Evolutionary conservation across 257 asterid species (phyloP).

Genomic region (Lithospermum erythrorhizon): DNA sequence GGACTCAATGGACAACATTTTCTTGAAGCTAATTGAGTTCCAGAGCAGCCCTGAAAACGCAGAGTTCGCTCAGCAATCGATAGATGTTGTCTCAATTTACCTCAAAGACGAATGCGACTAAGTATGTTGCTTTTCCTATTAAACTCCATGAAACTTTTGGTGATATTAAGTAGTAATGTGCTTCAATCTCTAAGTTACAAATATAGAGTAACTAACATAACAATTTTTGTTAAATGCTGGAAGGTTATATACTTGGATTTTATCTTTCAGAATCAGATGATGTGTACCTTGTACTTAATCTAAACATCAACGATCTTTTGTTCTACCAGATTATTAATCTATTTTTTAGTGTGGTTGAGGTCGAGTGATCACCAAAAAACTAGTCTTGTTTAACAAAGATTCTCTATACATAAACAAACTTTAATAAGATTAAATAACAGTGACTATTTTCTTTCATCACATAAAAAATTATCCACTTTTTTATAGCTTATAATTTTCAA

Average conservation of each 20-base stretch:
- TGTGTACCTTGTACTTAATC: background rate
- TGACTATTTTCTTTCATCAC: no score
- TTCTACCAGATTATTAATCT: no score
- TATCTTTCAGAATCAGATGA: background rate
- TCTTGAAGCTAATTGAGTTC: conserved; percentile 32
- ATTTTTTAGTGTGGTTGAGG: no score
- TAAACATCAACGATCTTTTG: background rate
- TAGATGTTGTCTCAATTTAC: conserved; percentile 22
- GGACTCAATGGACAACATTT: conserved; percentile 28
- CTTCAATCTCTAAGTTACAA: no score
- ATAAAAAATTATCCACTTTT: no score
- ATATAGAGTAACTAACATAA: background rate
- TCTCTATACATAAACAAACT: no score
- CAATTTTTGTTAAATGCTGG: background rate
- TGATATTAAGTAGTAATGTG: no score
- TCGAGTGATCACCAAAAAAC: no score
- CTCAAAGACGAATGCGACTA: conserved; percentile 13
- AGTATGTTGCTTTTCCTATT: background rate
- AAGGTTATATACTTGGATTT: background rate
- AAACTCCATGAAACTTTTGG: background rate
- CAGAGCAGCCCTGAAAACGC: conserved; percentile 26
- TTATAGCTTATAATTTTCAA: no score
- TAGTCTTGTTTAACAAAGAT: no score
- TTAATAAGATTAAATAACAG: no score
- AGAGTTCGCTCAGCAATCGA: conserved; percentile 30